Evolutionary conservation across 768 basidiomycete species (phyloP), one percentile per base, ranked within the genome.

Genomic region (Phylloporus sp.): DNA sequence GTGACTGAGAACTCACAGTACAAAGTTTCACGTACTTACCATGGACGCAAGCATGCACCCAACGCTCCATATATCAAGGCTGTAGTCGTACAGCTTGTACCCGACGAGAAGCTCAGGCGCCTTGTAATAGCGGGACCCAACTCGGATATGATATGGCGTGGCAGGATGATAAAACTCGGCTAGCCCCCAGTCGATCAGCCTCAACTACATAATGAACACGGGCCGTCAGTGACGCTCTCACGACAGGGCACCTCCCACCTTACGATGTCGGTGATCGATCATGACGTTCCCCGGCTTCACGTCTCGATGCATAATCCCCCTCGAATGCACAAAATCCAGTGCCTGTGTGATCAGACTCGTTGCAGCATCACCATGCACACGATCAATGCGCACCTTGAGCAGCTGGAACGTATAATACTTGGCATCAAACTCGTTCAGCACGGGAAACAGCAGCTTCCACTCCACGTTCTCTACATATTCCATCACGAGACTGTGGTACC

Each of bases 11-110:
- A 10, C 16, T 11, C 38, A 29, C 36, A n/a, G 11, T 5, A 22
- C 15, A 24, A 2, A 44, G 20, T 32, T 6, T n/a, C 16, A n/a
- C 23, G 29, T 24, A 63, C 79, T 55, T 48, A 85, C 85, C 84
- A 87, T 86, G 28, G 80, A 78, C 4, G 84, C 86, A 52, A 85
- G 79, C 80, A 86, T 87, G 67, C 85, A 86, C 16, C 85, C 85
- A 50, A 85, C 70, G 66, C 80, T 81, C 85, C 85, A 88, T 69
- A 88, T 76, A 57, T 86, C 85, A 34, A 87, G 72, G 58, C 79
- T 80, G 61, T 86, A 86, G 66, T 87, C 84, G 61, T 87, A 87
- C 52, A 76, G 76, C 59, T 84, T 85, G 72, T 81, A 85, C 56
- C 84, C 82, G 52, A 87, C 84, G 40, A 87, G 71, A 35, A 87